Base-by-base conservation (phyloP, 2,329 filamentous ascomycete species). In the Onygenales sp. region DNA sequence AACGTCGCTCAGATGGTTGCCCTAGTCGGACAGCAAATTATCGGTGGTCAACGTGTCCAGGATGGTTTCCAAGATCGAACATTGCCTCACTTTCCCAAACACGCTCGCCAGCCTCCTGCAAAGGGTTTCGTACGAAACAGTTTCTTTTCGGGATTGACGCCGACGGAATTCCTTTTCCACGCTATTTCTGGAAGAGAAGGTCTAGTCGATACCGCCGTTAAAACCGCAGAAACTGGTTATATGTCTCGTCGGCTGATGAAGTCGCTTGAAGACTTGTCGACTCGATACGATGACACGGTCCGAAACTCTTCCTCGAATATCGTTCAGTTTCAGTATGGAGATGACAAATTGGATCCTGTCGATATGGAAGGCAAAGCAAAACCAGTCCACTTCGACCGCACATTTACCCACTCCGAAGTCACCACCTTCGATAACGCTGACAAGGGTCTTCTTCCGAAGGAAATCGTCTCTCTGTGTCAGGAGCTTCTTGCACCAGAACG, bases 1-100 rank as follows among this genome's bases (percentile, higher is more conserved):
- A 98, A 98, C 77, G 93, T 98, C 36, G 93, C 93, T 7, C 93
- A 98, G 75, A 98, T 98, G 93, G 87, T 97, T 67, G 92, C 93
- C 54, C 84, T 91, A 55, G 93, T 98, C 66, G 93, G 93, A 50
- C 93, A 98, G 72, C 93, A 98, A 63, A 96, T 97, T 81, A 97
- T 98, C 64, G 87, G 87, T 56, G 89, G 90, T 48, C 83, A 87
- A 64, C 91, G 93, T 81, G 91, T 98, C 35, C 82, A 89, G 44
- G 89, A 98, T 71, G 93, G 93, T 6, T 98, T 98, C 72, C 92
- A 97, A 67, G 92, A 97, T 69, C 84, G 93, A 63, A 96, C 86
- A 54, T 72, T 98, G 52, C 93, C 93, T 41, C 93, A 98, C 70
- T 98, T 97, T 67, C 86, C 90, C 52, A 97, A 97, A 70, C 90